Base-by-base conservation (phyloP, 768 basidiomycete genomes). In the Lentinus tigrinus region DNA sequence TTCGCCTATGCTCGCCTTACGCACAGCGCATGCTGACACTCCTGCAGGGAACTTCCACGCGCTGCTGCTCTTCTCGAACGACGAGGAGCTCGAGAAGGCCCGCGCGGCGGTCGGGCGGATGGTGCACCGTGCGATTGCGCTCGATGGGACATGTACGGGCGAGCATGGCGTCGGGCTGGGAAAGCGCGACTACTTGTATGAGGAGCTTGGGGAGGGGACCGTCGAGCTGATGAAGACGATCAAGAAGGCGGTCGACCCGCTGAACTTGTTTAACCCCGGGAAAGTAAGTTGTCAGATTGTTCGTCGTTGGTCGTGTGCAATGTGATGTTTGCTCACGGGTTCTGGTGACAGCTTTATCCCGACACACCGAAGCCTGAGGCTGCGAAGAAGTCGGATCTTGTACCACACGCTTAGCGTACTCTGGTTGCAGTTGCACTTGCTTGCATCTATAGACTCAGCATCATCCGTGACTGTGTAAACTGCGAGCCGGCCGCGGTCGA, bases 81-180 rank as follows among this genome's bases (percentile, higher is more conserved):
- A 77, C 1, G 70, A 70, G 24, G 77, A 79, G 63, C 67, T 74
- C 23, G 61, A 63, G 34, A 62, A 48, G 10, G 73, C 71, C 11
- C 70, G 64, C 17, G 72, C 66, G 2, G 69, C 73, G 9, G 85
- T 85, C 4, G 75, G 81, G 54, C 72, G 84, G 50, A 85, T 91
- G 83, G 85, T 89, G 2, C 72, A 78, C 60, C 77, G 87, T 14
- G 89, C 89, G 2, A 84, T 91, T 54, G 78, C 75, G 19, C 75
- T 91, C 50, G 89, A 90, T 61, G 89, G 89, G 19, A 89, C 89
- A 40, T 91, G 89, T 63, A 88, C 86, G 0, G 90, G 90, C 3
- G 93, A 95, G 65, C 93, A 95, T 66, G 93, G 93, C 2, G 90
- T 95, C 7, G 93, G 93, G 0, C 76, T 94, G 10, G 93, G 93